These are phyloP conservation scores for Dothideomycetidae sp. DNA, from an alignment of 2,329 filamentous ascomycete genomes.

Conservation along the genomic window DNA sequence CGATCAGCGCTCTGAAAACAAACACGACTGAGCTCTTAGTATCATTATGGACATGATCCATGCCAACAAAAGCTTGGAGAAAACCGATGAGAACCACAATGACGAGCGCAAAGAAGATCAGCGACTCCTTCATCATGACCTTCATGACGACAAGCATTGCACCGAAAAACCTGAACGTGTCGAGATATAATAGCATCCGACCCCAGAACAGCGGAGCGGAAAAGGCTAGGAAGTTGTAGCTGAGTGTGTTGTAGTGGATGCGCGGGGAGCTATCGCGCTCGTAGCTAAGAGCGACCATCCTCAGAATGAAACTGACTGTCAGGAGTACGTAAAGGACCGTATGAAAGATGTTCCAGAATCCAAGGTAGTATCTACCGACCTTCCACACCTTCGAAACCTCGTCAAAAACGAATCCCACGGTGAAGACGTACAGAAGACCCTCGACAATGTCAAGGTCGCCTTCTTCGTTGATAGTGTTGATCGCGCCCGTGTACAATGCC, in stretches of 20 bases:
- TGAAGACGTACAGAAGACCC: constrained; percentile 77
- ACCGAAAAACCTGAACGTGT: constrained; percentile 89
- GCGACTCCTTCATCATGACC: constrained; percentile 49
- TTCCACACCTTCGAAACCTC: constrained; percentile 86
- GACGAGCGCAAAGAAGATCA: constrained; percentile 92
- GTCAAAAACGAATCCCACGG: constrained; percentile 77
- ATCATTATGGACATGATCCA: constrained; percentile 74
- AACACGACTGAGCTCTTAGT: constrained; percentile 48
- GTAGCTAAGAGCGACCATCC: constrained; percentile 63
- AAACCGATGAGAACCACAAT: constrained; percentile 74
- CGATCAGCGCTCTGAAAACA: constrained; percentile 70
- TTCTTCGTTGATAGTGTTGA: constrained; percentile 80
- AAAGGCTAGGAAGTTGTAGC: constrained; percentile 90
- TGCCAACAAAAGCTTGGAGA: constrained; percentile 82
- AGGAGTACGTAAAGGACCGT: constrained; percentile 65
- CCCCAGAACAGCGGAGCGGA: constrained; percentile 95
- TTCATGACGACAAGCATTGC: constrained; percentile 96
- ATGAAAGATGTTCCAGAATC: constrained; percentile 98
- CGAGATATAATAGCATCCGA: constrained; percentile 79
- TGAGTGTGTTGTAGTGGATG: constrained; percentile 57
- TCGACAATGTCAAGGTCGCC: constrained; percentile 79
- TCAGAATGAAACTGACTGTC: constrained; percentile 60
- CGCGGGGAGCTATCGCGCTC: constrained; percentile 36
- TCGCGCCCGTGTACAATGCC: constrained; percentile 71
- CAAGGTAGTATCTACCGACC: constrained; percentile 76